phyloP scores from a whole-genome alignment of 108 stramenopile species.

The Pseudonitzschia delicatissima region DNA sequence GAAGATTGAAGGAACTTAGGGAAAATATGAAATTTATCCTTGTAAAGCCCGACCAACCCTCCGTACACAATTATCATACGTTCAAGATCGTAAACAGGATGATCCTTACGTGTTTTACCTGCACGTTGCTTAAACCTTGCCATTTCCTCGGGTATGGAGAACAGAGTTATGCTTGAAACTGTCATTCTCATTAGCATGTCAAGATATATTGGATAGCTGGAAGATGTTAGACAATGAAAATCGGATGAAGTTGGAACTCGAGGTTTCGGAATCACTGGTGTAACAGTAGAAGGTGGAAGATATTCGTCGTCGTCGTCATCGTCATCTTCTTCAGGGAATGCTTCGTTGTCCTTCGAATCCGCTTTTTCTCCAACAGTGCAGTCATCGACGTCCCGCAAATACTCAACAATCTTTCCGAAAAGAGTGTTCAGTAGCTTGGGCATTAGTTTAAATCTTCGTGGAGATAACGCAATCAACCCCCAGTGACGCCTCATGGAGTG shows the following conservation, averaged over 20 bases:
- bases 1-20: slow-evolving; percentile 7
- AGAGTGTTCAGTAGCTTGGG: slow-evolving; percentile 14
- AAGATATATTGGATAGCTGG: slow-evolving; percentile 13
- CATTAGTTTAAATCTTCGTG: not conserved
- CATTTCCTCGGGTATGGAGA: slow-evolving; percentile 5
- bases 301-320: slow-evolving; percentile 20
- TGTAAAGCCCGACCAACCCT: slow-evolving; percentile 11
- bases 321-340: not conserved
- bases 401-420: slow-evolving; percentile 5
- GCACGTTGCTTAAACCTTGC: not conserved
- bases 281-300: slow-evolving; percentile 2
- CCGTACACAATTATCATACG: slow-evolving; percentile 14
- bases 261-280: not conserved
- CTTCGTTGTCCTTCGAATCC: not conserved
- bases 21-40: slow-evolving; percentile 15
- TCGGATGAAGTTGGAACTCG: slow-evolving; percentile 1
- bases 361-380: not conserved
- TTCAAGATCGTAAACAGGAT: slow-evolving; percentile 15
- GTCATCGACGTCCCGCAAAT: slow-evolving; percentile 15
- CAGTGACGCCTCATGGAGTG: slow-evolving; percentile 26
- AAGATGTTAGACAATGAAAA: slow-evolving; percentile 6
- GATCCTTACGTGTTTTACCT: not conserved
- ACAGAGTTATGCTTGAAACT: slow-evolving; percentile 15
- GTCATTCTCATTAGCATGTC: slow-evolving; percentile 18
- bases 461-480: slow-evolving; percentile 16